Percentiles rank a stretch among this genome's conserved stretches.
Conservation (phyloP, 805 yeast genomes). For the Lachancea sp. region DNA sequence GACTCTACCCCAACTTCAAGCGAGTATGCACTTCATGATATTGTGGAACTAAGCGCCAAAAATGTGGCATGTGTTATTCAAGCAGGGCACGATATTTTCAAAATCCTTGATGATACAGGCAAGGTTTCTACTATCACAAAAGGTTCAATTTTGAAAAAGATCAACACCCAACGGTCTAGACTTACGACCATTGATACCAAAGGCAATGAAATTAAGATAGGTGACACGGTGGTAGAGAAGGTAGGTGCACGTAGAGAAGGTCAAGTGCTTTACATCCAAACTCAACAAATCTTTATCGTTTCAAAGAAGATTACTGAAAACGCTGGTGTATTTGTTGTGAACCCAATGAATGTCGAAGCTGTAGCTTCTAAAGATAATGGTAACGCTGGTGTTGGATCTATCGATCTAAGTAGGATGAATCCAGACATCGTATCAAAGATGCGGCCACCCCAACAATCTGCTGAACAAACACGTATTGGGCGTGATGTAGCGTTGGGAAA, state of each 20-base stretch:
- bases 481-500: constrained; percentile 78
- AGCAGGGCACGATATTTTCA: constrained; percentile 82
- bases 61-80: constrained; percentile 84
- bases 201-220: constrained; percentile 80
- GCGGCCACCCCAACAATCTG: constrained; percentile 55
- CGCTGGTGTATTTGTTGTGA: constrained; percentile 83
- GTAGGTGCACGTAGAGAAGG: constrained; percentile 87
- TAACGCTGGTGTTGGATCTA: constrained; percentile 29
- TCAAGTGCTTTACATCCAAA: constrained; percentile 76
- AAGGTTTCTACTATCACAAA: constrained; percentile 66
- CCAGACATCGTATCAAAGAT: constrained; percentile 46
- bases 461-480: constrained; percentile 52
- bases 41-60: constrained; percentile 81
- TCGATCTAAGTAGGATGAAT: constrained; percentile 80
- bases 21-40: constrained; percentile 78
- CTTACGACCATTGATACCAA: constrained; percentile 81
- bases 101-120: constrained; percentile 77
- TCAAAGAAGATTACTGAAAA: constrained; percentile 76
- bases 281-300: constrained; percentile 70
- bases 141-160: constrained; percentile 72
- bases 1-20: constrained; percentile 74
- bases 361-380: constrained; percentile 78
- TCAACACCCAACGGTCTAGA: constrained; percentile 62
- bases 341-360: constrained; percentile 69
- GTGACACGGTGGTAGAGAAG: constrained; percentile 86